Conservation (phyloP, 371 early-diverging fungal species). For the Mucor indicus region DNA sequence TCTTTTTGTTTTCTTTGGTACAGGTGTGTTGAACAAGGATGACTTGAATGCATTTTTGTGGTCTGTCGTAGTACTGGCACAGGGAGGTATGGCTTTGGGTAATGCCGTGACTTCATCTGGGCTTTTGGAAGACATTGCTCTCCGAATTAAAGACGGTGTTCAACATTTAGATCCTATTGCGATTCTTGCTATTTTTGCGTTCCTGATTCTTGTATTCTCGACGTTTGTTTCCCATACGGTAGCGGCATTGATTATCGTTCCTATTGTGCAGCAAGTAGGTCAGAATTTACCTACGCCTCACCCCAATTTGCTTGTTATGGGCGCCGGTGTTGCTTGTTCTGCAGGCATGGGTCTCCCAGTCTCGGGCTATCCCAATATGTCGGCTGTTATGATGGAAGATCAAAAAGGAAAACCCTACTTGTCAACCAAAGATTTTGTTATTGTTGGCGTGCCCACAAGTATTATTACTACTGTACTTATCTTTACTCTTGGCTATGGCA, state of each 20-base stretch:
- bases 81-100: constrained; percentile 92
- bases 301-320: constrained; percentile 89
- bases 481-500: constrained; percentile 72
- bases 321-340: constrained; percentile 46
- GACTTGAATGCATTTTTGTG: constrained; percentile 92
- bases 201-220: constrained; percentile 73
- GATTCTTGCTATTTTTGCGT: constrained; percentile 65
- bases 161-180: constrained; percentile 59
- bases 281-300: constrained; percentile 72
- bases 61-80: constrained; percentile 94
- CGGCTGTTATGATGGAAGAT: constrained; percentile 92
- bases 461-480: constrained; percentile 68
- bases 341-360: constrained; percentile 78
- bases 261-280: constrained; percentile 79
- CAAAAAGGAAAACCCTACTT: constrained; percentile 87
- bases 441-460: constrained; percentile 78
- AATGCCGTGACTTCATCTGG: constrained; percentile 87
- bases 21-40: constrained; percentile 89
- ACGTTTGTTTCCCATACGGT: constrained; percentile 97
- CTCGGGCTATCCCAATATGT: constrained; percentile 96
- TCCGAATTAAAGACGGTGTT: constrained; percentile 62
- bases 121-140: constrained; percentile 75
- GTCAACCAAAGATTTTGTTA: constrained; percentile 79
- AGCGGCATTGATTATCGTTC: constrained; percentile 80
- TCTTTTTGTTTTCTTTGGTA: constrained; percentile 84